Evolutionary conservation across 2,329 filamentous ascomycete genomes (phyloP).

Genomic region (Tolypocladium guangdongense): DNA sequence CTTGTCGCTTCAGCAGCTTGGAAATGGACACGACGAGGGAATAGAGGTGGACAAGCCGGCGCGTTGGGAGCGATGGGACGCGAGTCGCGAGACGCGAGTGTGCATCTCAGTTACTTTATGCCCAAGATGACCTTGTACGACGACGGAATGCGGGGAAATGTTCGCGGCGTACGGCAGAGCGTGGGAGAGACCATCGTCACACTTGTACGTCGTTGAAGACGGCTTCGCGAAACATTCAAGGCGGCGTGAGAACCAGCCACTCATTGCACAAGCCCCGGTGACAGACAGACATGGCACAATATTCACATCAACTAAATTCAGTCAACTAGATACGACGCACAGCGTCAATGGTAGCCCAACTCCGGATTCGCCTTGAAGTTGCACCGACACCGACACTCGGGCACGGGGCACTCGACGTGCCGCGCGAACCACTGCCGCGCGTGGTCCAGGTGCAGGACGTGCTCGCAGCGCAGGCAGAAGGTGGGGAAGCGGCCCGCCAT

Average conservation of each 20-base stretch:
- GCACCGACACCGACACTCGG: conserved; percentile 56
- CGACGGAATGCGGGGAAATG: not conserved
- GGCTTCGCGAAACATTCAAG: not conserved
- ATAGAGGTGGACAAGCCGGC: not conserved
- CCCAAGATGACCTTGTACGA: not conserved
- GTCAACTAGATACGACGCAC: not conserved
- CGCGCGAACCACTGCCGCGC: conserved; percentile 55
- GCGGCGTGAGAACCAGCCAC: not conserved
- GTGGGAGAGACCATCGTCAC: not conserved
- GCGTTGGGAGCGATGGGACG: not conserved
- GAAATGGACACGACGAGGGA: not conserved
- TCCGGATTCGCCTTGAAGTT: conserved; percentile 51
- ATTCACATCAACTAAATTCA: not conserved
- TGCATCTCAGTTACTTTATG: not conserved
- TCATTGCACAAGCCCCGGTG: not conserved
- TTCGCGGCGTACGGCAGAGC: not conserved
- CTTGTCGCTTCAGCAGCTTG: not conserved
- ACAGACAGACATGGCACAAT: not conserved
- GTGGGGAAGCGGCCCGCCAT: conserved; percentile 52
- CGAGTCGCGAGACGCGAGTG: not conserved
- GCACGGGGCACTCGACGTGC: conserved; percentile 56
- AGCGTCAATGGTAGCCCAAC: conserved; percentile 35
- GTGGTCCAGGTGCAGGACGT: conserved; percentile 57
- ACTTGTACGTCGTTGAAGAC: not conserved
- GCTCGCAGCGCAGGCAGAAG: conserved; percentile 58